Evolutionary conservation across 495 filamentous ascomycete genomes (phyloP), one percentile per base, ranked within the genome.

Genomic region (Penicillium ucsense): DNA sequence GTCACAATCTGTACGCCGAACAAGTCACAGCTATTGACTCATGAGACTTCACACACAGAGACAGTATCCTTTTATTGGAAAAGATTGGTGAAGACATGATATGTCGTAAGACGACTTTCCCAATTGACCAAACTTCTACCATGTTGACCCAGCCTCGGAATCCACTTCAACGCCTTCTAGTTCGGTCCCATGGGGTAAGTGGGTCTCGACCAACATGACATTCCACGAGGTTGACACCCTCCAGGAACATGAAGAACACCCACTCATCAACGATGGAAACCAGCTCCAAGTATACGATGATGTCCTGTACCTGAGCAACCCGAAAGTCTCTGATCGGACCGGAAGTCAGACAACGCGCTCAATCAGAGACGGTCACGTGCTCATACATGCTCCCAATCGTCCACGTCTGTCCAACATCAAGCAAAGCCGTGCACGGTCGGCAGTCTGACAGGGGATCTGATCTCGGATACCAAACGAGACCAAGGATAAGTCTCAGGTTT

Each of bases 401-500:
- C 38, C 10, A 33, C 6, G 28, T 41, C 38, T 10, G 8, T 10
- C 28, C 4, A 31, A 29, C 8, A 29, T 8, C 5, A 2, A 40
- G 30, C 4, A 3, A 4, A 33, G 30, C 29, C 29, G 20, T 43
- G 30, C 31, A 31, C 41, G 41, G 41, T 43, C 29, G 34, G 43
- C 45, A 20, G 45, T 20, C 20, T 20, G 20, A 20, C 35, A 46
- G 35, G 42, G 45, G 43, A 46, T 46, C 45, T 33, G 45, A 46
- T 32, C 35, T 27, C 47, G 34, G 47, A 33, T 41, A 35, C 47
- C 47, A 44, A 49, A 42, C 41, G 39, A 29, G 38, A 37, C 36
- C 47, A 49, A 41, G 47, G 47, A 49, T 49, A 36, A 33, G 39
- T 49, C 34, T 20, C 20, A 20, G 20, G 20, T 20, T 20, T 20